phyloP scores from a whole-genome alignment of 495 filamentous ascomycete species.

The Aspergillus asperescens region DNA sequence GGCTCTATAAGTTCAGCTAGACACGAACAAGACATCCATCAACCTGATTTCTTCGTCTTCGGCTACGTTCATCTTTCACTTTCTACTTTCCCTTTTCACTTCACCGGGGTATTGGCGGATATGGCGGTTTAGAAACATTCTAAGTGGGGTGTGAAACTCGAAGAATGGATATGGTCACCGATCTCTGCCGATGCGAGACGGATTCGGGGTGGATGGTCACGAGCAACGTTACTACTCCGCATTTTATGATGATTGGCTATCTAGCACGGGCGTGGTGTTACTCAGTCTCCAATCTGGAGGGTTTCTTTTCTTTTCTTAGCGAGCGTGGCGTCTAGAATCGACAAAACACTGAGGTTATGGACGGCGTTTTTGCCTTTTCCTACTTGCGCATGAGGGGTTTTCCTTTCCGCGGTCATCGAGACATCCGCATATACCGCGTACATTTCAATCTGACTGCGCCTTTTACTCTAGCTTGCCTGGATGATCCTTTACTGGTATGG shows the following conservation, averaged over 20 bases:
- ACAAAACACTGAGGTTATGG: conserved; percentile 8
- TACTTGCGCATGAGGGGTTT: not conserved
- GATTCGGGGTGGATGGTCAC: not conserved
- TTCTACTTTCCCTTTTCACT: not conserved
- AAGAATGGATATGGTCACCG: not conserved
- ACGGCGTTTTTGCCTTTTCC: conserved; percentile 17
- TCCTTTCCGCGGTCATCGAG: not conserved
- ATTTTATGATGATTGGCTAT: conserved; percentile 4
- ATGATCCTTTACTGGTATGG: not conserved
- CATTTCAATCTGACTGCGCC: not conserved
- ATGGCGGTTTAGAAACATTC: conserved; percentile 7
- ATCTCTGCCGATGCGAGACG: not conserved
- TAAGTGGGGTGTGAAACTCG: conserved; percentile 2
- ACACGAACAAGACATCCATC: not conserved
- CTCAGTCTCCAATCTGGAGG: not conserved
- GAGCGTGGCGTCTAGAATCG: conserved; percentile 16
- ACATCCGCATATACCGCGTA: conserved; percentile 5
- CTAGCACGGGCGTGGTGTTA: not conserved
- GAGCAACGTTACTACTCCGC: conserved; percentile 2
- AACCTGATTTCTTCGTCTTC: not conserved
- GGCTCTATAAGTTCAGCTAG: conserved; percentile 44
- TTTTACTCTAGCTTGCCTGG: not conserved
- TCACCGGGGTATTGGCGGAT: conserved; percentile 8
- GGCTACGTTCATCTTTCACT: not conserved
- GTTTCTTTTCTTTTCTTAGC: conserved; percentile 15